These are phyloP conservation scores for Hordeum marinum DNA, from an alignment of 176 grass and related monocot species.

Conservation along the genomic window DNA sequence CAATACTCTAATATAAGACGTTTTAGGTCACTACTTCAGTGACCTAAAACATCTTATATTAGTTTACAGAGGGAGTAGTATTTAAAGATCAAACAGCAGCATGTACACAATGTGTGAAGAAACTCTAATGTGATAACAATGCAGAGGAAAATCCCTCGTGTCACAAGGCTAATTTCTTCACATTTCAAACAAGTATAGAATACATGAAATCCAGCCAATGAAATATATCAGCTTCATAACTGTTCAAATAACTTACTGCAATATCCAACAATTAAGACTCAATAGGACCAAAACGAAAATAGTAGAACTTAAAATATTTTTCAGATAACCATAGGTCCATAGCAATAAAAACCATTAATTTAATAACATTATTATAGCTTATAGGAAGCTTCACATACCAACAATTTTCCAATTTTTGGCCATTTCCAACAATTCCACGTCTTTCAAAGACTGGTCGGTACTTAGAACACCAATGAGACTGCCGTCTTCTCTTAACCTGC, in stretches of 20 bases:
- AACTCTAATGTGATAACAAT: not conserved
- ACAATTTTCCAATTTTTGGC: constrained; percentile 88
- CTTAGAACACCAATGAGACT: constrained; percentile 97
- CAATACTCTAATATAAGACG: not conserved
- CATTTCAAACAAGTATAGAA: not conserved
- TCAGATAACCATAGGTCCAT: not conserved
- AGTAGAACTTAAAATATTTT: not conserved
- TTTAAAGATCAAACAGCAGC: not conserved
- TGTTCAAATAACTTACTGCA: not conserved
- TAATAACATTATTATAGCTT: not conserved
- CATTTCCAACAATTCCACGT: constrained; percentile 71
- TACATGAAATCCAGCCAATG: not conserved
- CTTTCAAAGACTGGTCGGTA: constrained; percentile 67
- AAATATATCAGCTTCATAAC: not conserved
- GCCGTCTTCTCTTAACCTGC: constrained; percentile 86
- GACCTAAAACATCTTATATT: no score
- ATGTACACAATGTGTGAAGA: not conserved
- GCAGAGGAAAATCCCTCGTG: not conserved
- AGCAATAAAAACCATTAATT: not conserved
- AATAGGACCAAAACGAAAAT: not conserved
- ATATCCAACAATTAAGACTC: not conserved
- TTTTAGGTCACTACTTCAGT: no score
- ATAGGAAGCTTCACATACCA: constrained; percentile 45
- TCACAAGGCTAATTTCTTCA: not conserved
- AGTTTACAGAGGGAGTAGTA: not conserved